These are phyloP conservation scores for Quercus robur DNA, from an alignment of 306 rosid species.

Conservation along the genomic window DNA sequence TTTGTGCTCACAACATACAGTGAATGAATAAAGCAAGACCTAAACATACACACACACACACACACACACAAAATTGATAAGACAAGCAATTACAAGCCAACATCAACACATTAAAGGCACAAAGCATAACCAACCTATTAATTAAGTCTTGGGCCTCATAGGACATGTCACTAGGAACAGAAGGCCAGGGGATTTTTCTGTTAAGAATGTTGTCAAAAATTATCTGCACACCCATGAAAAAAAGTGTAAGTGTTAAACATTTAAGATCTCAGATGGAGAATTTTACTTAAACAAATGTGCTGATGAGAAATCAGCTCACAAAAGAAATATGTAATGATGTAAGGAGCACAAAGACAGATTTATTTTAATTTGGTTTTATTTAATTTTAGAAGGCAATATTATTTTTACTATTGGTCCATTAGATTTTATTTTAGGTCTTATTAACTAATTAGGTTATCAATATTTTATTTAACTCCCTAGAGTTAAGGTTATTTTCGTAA, in stretches of 20 bases:
- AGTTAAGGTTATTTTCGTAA: too few relatives aligned
- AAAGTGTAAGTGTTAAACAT: neutral
- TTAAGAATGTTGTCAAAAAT: conserved; percentile 7
- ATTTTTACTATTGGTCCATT: too few relatives aligned
- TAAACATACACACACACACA: neutral
- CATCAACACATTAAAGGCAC: neutral
- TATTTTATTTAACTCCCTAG: too few relatives aligned
- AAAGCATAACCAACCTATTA: neutral
- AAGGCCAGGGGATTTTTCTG: conserved; percentile 5
- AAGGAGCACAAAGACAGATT: too few relatives aligned
- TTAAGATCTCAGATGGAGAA: neutral
- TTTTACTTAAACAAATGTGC: neutral
- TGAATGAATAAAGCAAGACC: neutral
- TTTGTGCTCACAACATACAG: neutral
- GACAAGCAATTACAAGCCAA: neutral
- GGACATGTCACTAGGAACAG: neutral
- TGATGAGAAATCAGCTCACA: neutral
- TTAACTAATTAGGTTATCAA: too few relatives aligned
- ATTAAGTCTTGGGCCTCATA: conserved; percentile 12
- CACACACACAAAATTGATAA: neutral
- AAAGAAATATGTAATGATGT: neutral
- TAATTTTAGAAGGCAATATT: too few relatives aligned
- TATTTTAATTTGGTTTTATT: too few relatives aligned
- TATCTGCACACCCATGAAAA: neutral
- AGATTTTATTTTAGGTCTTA: too few relatives aligned